A percentile compares a stretch with the other conserved stretches of the same genome.
These are phyloP conservation scores for Kluyveromyces siamensis DNA, from an alignment of 805 yeast species.

Conservation along the genomic window DNA sequence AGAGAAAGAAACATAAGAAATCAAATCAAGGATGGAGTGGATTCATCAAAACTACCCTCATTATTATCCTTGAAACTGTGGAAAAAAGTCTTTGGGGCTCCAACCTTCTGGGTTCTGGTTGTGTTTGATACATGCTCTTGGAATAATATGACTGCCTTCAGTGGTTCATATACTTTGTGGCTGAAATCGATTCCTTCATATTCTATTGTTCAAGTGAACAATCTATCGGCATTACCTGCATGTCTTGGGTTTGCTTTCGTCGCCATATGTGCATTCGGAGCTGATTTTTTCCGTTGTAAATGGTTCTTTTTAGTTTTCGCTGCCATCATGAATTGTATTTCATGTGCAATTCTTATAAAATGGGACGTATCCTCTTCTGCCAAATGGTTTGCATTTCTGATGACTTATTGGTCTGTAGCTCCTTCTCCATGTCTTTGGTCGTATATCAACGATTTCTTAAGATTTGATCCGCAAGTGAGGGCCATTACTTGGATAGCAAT, in stretches of 20 bases:
- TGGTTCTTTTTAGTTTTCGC: constrained; percentile 47
- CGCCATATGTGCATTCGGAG: constrained; percentile 37
- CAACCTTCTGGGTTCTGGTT: constrained; percentile 49
- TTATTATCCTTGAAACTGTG: constrained; percentile 37
- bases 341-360: constrained; percentile 45
- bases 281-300: constrained; percentile 41
- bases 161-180: constrained; percentile 58
- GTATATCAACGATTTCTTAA: constrained; percentile 47
- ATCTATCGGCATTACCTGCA: constrained; percentile 47
- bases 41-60: constrained; percentile 19
- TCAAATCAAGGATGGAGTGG: constrained; percentile 25
- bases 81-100: constrained; percentile 42
- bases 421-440: constrained; percentile 55
- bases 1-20: constrained; percentile 34
- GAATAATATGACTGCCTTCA: constrained; percentile 50
- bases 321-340: constrained; percentile 43
- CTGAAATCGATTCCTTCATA: constrained; percentile 40
- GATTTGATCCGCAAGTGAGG: constrained; percentile 47
- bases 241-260: constrained; percentile 48
- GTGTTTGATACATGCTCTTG: constrained; percentile 51
- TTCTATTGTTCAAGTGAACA: constrained; percentile 37
- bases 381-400: constrained; percentile 56
- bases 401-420: constrained; percentile 54
- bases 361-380: constrained; percentile 52
- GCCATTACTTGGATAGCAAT: constrained; percentile 49